Evolutionary conservation across 768 basidiomycete genomes (phyloP).

Genomic region (Podaxis carcinomalis): DNA sequence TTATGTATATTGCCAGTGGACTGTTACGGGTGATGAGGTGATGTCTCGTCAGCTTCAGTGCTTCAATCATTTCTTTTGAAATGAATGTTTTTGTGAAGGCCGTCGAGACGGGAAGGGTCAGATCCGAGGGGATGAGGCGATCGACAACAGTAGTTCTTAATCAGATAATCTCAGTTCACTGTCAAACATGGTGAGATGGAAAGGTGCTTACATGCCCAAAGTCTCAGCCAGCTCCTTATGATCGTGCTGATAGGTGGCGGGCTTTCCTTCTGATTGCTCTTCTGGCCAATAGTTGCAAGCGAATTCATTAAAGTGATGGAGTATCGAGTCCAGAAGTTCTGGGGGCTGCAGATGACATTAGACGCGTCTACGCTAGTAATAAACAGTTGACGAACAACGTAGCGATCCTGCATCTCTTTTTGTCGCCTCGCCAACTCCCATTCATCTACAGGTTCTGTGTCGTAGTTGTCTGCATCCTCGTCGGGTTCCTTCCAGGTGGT

Average conservation of each 20-base stretch:
- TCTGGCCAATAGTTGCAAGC: slow-evolving; percentile 51
- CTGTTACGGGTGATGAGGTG: slow-evolving; percentile 48
- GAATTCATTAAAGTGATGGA: slow-evolving; percentile 50
- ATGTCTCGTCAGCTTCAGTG: slow-evolving; percentile 63
- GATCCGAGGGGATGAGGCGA: slow-evolving; percentile 45
- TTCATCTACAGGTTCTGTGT: slow-evolving; percentile 46
- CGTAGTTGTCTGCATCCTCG: slow-evolving; percentile 14
- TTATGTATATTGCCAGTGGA: slow-evolving; percentile 65
- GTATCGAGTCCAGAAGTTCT: slow-evolving; percentile 54
- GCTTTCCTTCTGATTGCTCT: not conserved
- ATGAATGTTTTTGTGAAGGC: slow-evolving; percentile 54
- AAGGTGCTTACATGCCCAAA: slow-evolving; percentile 55
- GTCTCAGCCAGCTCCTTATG: slow-evolving; percentile 18
- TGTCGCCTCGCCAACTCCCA: slow-evolving; percentile 61
- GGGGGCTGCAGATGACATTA: slow-evolving; percentile 48
- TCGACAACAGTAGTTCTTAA: slow-evolving; percentile 36
- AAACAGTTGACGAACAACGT: slow-evolving; percentile 50
- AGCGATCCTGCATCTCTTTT: slow-evolving; percentile 55
- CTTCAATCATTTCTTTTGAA: slow-evolving; percentile 54
- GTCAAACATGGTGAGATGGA: not conserved
- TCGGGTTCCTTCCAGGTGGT: slow-evolving; percentile 34
- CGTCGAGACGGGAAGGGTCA: slow-evolving; percentile 43
- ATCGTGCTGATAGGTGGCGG: not conserved
- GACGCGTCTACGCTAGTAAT: slow-evolving; percentile 17
- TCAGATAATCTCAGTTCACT: not conserved